A percentile compares a stretch with the other conserved stretches of the same genome.
phyloP scores from a whole-genome alignment of 2,329 filamentous ascomycete species.

The Monosporascus ibericus region DNA sequence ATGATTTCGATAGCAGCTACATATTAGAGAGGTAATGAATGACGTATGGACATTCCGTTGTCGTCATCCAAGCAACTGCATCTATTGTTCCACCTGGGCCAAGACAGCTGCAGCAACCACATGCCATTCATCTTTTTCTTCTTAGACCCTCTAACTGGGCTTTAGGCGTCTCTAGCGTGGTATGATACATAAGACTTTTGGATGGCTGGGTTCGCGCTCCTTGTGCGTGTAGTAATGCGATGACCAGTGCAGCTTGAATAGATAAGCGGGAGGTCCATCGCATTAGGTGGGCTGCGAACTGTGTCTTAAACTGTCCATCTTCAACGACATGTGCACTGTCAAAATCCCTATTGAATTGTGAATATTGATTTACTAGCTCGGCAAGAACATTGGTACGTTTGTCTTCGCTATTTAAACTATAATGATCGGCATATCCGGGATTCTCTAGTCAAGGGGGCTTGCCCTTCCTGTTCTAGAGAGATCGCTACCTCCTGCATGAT shows the following conservation, averaged over 20 bases:
- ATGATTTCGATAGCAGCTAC: too few relatives aligned
- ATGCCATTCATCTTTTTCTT: too few relatives aligned
- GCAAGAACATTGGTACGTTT: not conserved
- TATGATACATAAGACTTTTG: not conserved
- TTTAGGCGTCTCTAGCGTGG: not conserved
- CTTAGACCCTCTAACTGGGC: too few relatives aligned
- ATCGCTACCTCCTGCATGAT: not conserved
- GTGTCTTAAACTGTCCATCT: too few relatives aligned
- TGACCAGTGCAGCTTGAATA: not conserved
- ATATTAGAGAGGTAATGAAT: too few relatives aligned
- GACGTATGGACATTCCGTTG: too few relatives aligned
- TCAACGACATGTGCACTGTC: not conserved
- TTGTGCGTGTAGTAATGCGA: not conserved
- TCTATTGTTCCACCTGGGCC: too few relatives aligned
- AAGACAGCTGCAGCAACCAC: too few relatives aligned
- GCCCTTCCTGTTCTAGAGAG: not conserved
- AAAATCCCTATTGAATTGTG: not conserved
- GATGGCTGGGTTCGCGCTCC: not conserved
- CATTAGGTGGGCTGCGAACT: too few relatives aligned
- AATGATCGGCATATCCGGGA: not conserved
- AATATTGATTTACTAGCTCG: not conserved
- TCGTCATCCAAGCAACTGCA: too few relatives aligned
- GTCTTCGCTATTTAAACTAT: not conserved
- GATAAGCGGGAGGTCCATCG: not conserved
- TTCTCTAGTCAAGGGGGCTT: not conserved